Conservation (phyloP, 768 basidiomycete genomes). For the Dacryopinax spathularia region DNA sequence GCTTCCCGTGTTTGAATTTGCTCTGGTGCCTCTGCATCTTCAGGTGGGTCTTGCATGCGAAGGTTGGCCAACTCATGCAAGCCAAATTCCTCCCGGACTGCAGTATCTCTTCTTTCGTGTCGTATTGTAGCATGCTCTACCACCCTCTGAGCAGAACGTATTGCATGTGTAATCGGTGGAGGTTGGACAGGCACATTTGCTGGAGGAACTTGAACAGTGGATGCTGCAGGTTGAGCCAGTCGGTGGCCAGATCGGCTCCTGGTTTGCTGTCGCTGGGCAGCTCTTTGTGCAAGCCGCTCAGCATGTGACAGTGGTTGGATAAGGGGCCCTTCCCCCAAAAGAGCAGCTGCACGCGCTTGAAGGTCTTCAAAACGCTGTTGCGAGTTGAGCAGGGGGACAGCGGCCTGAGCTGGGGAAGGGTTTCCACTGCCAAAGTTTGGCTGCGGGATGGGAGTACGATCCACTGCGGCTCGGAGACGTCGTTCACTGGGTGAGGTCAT, state of each 20-base stretch:
- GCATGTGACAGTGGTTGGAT: not conserved
- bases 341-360: not conserved
- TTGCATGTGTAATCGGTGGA: not conserved
- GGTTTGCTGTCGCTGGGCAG: too few species aligned
- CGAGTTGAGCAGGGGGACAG: not conserved
- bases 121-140: not conserved
- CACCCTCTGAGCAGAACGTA: not conserved
- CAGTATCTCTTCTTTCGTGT: too few species aligned
- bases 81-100: too few species aligned
- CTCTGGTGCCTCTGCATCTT: not conserved
- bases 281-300: not conserved
- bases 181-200: not conserved
- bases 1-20: not conserved
- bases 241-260: not conserved
- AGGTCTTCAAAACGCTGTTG: not conserved
- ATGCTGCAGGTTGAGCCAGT: not conserved
- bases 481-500: not conserved
- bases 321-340: not conserved
- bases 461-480: not conserved
- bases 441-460: not conserved
- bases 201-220: not conserved
- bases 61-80: too few species aligned
- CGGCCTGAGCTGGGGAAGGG: too few species aligned
- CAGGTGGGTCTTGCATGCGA: too few species aligned
- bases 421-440: not conserved